Conservation (phyloP, 31 red algal species). For the Asparagopsis taxiformis region DNA sequence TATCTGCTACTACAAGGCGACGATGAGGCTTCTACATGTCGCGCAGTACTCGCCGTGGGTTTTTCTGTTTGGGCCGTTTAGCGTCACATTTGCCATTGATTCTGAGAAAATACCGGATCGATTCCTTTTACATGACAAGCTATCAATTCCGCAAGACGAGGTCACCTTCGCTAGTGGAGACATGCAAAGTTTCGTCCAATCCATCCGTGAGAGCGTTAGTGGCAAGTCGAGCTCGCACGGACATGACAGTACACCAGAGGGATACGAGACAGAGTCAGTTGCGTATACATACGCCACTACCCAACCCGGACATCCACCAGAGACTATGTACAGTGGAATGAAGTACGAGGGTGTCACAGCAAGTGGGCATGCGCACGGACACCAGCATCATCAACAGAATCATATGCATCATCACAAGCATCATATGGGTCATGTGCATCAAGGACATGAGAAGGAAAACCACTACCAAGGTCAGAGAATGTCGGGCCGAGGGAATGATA, state of each 20-base stretch:
- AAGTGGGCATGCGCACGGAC: not conserved
- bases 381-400: not conserved
- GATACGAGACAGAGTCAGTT: slow-evolving; percentile 2
- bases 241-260: not conserved
- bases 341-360: not conserved
- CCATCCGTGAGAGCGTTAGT: slow-evolving; percentile 26
- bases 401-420: not conserved
- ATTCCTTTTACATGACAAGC: slow-evolving; percentile 51
- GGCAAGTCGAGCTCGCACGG: slow-evolving; percentile 6
- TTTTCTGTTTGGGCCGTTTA: slow-evolving; percentile 43
- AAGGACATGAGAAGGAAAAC: not conserved
- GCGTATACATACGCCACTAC: not conserved
- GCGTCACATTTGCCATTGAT: slow-evolving; percentile 38
- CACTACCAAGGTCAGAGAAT: not conserved
- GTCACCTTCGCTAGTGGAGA: slow-evolving; percentile 33
- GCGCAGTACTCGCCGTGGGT: slow-evolving; percentile 38
- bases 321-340: not conserved
- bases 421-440: not conserved
- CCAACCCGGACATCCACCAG: not conserved
- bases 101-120: slow-evolving; percentile 35
- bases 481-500: not conserved
- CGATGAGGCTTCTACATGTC: slow-evolving; percentile 5
- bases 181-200: slow-evolving; percentile 30
- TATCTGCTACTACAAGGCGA: slow-evolving; percentile 40
- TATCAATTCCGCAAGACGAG: slow-evolving; percentile 23